Evolutionary conservation across 768 basidiomycete genomes (phyloP).

Genomic region (Auriscalpium vulgare): DNA sequence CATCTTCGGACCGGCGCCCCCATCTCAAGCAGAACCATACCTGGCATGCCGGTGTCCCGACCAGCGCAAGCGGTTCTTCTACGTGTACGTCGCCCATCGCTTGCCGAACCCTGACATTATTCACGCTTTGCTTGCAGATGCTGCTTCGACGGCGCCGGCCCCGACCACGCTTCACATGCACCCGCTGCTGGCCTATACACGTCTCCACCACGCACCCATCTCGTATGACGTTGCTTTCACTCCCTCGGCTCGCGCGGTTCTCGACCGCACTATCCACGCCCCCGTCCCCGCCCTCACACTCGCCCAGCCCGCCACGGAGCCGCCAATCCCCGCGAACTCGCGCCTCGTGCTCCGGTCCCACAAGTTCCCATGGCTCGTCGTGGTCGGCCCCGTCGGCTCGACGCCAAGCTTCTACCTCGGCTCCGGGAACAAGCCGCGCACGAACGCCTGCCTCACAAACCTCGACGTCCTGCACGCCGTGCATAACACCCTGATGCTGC

Average conservation of each 20-base stretch:
- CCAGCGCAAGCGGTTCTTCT: conserved; percentile 28
- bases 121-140: not conserved
- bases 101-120: not conserved
- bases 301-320: conserved; percentile 57
- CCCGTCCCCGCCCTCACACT: conserved; percentile 51
- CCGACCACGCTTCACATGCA: conserved; percentile 46
- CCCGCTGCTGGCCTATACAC: conserved; percentile 50
- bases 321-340: conserved; percentile 37
- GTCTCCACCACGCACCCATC: conserved; percentile 51
- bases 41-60: conserved; percentile 36
- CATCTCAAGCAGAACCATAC: conserved; percentile 39
- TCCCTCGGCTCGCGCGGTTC: conserved; percentile 48
- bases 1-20: conserved; percentile 32
- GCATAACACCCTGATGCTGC: conserved; percentile 44
- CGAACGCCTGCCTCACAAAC: conserved; percentile 38
- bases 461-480: conserved; percentile 55
- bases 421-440: conserved; percentile 8
- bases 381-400: conserved; percentile 33
- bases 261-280: conserved; percentile 45
- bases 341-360: conserved; percentile 46
- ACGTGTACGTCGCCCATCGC: conserved; percentile 28
- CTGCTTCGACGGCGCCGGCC: conserved; percentile 15
- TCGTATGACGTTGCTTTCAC: conserved; percentile 50
- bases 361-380: conserved; percentile 55
- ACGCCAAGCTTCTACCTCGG: conserved; percentile 16